Evolutionary conservation across 176 grass and related monocot genomes (phyloP).

Genomic region (Elaeis guineensis): DNA sequence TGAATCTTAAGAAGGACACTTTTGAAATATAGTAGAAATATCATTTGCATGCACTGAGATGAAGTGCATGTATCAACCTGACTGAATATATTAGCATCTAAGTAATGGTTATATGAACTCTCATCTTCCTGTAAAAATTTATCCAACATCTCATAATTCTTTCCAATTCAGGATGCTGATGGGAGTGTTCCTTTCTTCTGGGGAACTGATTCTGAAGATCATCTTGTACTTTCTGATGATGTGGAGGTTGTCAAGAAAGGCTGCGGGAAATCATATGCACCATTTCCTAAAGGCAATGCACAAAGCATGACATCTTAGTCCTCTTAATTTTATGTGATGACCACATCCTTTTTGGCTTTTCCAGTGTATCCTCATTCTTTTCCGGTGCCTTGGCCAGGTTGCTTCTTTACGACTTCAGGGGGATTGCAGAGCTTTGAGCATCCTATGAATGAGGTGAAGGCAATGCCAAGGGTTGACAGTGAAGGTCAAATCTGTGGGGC

Average conservation of each 20-base stretch:
- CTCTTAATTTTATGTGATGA: too few species aligned
- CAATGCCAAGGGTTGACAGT: slow-evolving; percentile 71
- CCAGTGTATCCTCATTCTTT: not conserved
- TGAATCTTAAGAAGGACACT: too few species aligned
- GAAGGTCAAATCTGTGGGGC: slow-evolving; percentile 82
- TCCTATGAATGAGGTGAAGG: slow-evolving; percentile 72
- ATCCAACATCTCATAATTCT: too few species aligned
- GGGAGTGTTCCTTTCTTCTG: slow-evolving; percentile 73
- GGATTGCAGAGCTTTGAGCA: slow-evolving; percentile 89
- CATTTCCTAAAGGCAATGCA: slow-evolving; percentile 58
- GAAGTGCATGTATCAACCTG: too few species aligned
- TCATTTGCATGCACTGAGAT: too few species aligned
- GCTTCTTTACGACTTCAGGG: slow-evolving; percentile 83
- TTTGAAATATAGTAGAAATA: too few species aligned
- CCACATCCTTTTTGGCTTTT: too few species aligned
- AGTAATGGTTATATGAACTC: too few species aligned
- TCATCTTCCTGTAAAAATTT: too few species aligned
- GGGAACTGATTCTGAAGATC: slow-evolving; percentile 56
- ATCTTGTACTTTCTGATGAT: slow-evolving; percentile 58
- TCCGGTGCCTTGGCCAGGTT: slow-evolving; percentile 33
- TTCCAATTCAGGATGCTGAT: slow-evolving; percentile 39
- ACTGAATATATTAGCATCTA: too few species aligned
- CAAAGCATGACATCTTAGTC: not conserved
- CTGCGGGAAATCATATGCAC: slow-evolving; percentile 67
- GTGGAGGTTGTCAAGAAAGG: slow-evolving; percentile 48